Percentiles rank a stretch among this genome's conserved stretches.
These are phyloP conservation scores for Polygonum aviculare DNA, from an alignment of 148 eudicot genomes.

Conservation along the genomic window DNA sequence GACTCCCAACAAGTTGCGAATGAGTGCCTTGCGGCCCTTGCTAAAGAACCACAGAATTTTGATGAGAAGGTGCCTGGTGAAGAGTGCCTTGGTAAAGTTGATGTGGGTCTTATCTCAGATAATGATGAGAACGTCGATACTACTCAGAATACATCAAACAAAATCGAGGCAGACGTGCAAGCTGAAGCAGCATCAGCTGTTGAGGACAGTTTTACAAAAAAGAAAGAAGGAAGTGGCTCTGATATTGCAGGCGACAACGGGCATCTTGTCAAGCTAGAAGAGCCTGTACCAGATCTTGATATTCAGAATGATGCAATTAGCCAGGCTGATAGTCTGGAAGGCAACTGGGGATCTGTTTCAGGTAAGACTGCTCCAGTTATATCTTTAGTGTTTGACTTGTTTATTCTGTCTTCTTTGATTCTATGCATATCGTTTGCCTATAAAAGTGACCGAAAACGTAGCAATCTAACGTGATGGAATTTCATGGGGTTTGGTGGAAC, in stretches of 20 bases:
- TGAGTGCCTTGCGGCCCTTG: neutral
- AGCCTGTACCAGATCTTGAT: constrained; percentile 27
- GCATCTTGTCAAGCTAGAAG: constrained; percentile 19
- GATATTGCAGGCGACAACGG: constrained; percentile 22
- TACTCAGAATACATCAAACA: constrained; percentile 6
- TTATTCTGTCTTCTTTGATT: neutral
- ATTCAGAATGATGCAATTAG: constrained; percentile 33
- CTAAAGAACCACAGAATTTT: neutral
- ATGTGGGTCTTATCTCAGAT: constrained; percentile 9
- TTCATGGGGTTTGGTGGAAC: constrained; percentile 9
- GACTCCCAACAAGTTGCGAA: neutral
- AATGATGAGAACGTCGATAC: constrained; percentile 10
- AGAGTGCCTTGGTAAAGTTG: constrained; percentile 6
- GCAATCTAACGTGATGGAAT: neutral
- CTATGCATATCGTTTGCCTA: neutral
- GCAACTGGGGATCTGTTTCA: constrained; percentile 62
- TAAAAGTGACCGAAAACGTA: neutral
- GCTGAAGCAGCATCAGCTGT: constrained; percentile 9
- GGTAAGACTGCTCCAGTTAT: constrained; percentile 24
- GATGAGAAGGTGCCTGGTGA: neutral
- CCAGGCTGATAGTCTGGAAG: constrained; percentile 53
- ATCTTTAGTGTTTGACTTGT: neutral
- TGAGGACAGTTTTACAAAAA: constrained; percentile 11
- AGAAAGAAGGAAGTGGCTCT: constrained; percentile 13
- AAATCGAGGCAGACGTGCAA: constrained; percentile 14